Percentiles rank a stretch among this genome's conserved stretches.
Evolutionary conservation across 768 basidiomycete genomes (phyloP).

Genomic region (Leccinum obscurum): DNA sequence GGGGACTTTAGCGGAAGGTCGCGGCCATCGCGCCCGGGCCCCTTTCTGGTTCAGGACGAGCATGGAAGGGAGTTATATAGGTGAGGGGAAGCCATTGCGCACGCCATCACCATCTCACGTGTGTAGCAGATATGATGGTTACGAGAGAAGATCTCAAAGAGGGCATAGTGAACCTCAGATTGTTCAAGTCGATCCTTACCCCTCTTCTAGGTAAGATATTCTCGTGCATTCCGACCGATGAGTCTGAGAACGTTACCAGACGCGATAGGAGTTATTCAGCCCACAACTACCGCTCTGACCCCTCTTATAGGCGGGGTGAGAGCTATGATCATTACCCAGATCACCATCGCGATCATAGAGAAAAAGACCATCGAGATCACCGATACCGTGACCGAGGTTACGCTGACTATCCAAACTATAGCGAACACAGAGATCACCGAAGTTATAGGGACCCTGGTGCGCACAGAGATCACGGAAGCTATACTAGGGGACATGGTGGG

Average conservation of each 20-base stretch:
- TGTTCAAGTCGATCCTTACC: constrained; percentile 24
- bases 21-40: constrained; percentile 33
- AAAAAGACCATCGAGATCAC: constrained; percentile 22
- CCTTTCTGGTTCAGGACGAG: constrained; percentile 60
- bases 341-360: constrained; percentile 22
- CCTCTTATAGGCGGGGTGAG: constrained; percentile 23
- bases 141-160: constrained; percentile 22
- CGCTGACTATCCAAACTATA: constrained; percentile 15
- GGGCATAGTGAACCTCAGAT: constrained; percentile 30
- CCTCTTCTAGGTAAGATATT: constrained; percentile 23
- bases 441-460: constrained; percentile 9
- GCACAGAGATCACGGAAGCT: constrained; percentile 9
- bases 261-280: constrained; percentile 29
- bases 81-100: constrained; percentile 31
- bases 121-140: constrained; percentile 27
- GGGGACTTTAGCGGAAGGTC: constrained; percentile 46
- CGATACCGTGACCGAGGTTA: constrained; percentile 23
- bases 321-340: constrained; percentile 22
- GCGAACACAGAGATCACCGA: constrained; percentile 18
- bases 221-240: neutral
- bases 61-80: constrained; percentile 58
- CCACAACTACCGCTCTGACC: constrained; percentile 23
- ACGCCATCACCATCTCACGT: constrained; percentile 2
- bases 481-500: constrained; percentile 13
- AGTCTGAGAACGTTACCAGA: constrained; percentile 14